These are phyloP conservation scores for Candida ovalis DNA, from an alignment of 805 yeast species.

Conservation along the genomic window DNA sequence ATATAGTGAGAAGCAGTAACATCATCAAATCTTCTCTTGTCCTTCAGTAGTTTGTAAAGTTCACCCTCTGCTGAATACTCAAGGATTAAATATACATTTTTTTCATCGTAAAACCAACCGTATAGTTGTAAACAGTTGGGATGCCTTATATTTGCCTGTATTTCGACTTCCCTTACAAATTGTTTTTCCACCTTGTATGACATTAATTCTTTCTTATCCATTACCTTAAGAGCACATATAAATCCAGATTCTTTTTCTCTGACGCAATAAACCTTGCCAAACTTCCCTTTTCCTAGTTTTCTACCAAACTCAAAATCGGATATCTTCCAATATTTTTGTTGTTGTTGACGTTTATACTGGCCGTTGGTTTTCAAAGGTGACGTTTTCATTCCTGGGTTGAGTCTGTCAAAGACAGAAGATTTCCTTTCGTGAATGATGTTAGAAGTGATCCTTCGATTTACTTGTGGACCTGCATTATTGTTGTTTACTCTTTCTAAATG, in stretches of 20 bases:
- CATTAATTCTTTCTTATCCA: slow-evolving; percentile 78
- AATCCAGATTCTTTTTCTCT: slow-evolving; percentile 70
- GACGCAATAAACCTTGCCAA: slow-evolving; percentile 90
- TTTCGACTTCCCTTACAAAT: slow-evolving; percentile 86
- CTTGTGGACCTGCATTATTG: not conserved
- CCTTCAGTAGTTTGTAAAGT: slow-evolving; percentile 66
- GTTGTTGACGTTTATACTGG: slow-evolving; percentile 2
- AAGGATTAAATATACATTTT: slow-evolving; percentile 75
- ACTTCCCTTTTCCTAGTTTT: slow-evolving; percentile 87
- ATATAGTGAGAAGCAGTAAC: slow-evolving; percentile 73
- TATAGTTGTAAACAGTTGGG: slow-evolving; percentile 75
- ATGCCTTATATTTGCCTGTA: slow-evolving; percentile 77
- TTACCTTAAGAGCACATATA: slow-evolving; percentile 85
- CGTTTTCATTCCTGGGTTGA: not conserved
- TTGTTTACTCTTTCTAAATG: not conserved
- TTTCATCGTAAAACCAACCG: slow-evolving; percentile 80
- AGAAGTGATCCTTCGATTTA: not conserved
- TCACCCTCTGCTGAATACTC: slow-evolving; percentile 89
- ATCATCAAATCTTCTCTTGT: slow-evolving; percentile 68
- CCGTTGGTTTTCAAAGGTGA: not conserved
- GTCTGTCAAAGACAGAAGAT: slow-evolving; percentile 5
- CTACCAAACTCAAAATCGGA: slow-evolving; percentile 82
- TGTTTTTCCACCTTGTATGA: slow-evolving; percentile 78
- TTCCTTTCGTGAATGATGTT: not conserved
- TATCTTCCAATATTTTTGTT: slow-evolving; percentile 24